phyloP scores from a whole-genome alignment of 306 rosid species.

The Ormosia semicastrata region DNA sequence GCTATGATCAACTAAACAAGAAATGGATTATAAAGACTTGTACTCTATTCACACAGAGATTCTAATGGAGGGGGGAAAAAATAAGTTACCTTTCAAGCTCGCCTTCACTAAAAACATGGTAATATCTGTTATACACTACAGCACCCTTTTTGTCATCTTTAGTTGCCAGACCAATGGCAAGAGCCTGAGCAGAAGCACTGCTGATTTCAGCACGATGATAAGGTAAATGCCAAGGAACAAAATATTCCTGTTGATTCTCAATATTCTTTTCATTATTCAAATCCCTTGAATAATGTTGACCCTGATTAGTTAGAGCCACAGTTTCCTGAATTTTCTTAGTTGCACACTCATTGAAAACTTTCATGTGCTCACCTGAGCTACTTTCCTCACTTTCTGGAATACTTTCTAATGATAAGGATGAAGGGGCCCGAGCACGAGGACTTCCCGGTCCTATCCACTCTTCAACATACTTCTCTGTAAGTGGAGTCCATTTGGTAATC shows the following conservation, averaged over 20 bases:
- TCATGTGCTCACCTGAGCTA: conserved; percentile 30
- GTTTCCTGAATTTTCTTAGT: conserved; percentile 30
- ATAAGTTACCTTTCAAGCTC: conserved; percentile 86
- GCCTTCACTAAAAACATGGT: conserved; percentile 93
- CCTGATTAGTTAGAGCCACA: conserved; percentile 14
- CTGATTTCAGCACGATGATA: conserved; percentile 93
- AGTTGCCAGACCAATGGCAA: conserved; percentile 83
- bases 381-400: conserved; percentile 78
- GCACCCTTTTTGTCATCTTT: conserved; percentile 88
- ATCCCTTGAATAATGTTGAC: conserved; percentile 13
- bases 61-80: neutral
- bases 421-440: conserved; percentile 55
- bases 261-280: conserved; percentile 32
- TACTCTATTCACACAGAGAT: conserved; percentile 5
- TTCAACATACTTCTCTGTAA: conserved; percentile 62
- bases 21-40: neutral
- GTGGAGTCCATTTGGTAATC: conserved; percentile 86
- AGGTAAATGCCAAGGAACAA: conserved; percentile 97
- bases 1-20: neutral
- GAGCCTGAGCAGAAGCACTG: conserved; percentile 85
- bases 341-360: conserved; percentile 36
- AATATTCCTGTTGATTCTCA: conserved; percentile 78
- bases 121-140: conserved; percentile 86
- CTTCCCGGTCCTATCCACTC: conserved; percentile 95
- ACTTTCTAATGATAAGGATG: conserved; percentile 60